A percentile compares a stretch with the other conserved stretches of the same genome.
These are phyloP conservation scores for Mortierella sp. DNA, from an alignment of 371 early-diverging fungal species.

Conservation along the genomic window DNA sequence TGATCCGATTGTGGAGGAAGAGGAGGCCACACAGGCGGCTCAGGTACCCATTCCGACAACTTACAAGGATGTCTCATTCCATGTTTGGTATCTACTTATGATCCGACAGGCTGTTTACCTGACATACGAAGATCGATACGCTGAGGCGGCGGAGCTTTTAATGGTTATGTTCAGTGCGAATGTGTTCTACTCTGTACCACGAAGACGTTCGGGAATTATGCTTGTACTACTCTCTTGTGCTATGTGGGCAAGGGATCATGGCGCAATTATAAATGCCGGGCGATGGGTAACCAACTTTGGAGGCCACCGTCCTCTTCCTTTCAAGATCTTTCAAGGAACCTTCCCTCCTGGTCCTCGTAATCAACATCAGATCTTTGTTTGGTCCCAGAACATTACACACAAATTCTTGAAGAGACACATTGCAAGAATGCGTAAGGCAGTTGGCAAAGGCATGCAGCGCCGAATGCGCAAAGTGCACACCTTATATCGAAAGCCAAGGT, in stretches of 20 bases:
- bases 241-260: slow-evolving; percentile 47
- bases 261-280: slow-evolving; percentile 29
- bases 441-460: slow-evolving; percentile 18
- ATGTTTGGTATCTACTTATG: slow-evolving; percentile 74
- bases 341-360: slow-evolving; percentile 37
- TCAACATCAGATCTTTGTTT: slow-evolving; percentile 24
- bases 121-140: slow-evolving; percentile 65
- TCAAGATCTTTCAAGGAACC: slow-evolving; percentile 31
- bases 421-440: slow-evolving; percentile 29
- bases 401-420: slow-evolving; percentile 44
- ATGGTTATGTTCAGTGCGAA: slow-evolving; percentile 71
- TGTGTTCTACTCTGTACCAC: slow-evolving; percentile 74
- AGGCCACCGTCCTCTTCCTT: slow-evolving; percentile 34
- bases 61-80: slow-evolving; percentile 67
- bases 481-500: background rate
- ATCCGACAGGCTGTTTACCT: slow-evolving; percentile 75
- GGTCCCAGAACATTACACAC: slow-evolving; percentile 37
- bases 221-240: slow-evolving; percentile 63
- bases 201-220: slow-evolving; percentile 61
- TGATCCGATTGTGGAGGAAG: background rate
- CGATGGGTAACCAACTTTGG: slow-evolving; percentile 44
- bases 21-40: background rate
- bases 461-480: slow-evolving; percentile 19
- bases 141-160: slow-evolving; percentile 74
- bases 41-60: slow-evolving; percentile 21